Conservation (phyloP, 768 basidiomycete genomes). For the Psilocybe azurescens region DNA sequence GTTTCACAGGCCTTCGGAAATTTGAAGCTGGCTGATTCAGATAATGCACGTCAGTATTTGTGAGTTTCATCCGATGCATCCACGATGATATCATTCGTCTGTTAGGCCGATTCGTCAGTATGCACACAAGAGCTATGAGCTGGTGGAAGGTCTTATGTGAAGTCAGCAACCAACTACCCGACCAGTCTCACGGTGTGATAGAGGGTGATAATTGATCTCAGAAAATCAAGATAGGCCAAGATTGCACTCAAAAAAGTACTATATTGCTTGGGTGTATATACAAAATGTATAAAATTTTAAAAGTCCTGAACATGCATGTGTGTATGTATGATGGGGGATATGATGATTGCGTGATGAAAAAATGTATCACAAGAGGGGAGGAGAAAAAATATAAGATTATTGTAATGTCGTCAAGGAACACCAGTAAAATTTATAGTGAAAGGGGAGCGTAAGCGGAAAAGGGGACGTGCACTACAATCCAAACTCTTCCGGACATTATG, state of each 20-base stretch:
- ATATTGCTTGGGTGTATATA: conserved; percentile 27
- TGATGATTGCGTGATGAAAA: conserved; percentile 40
- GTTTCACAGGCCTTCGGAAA: too few relatives aligned
- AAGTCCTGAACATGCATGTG: conserved; percentile 31
- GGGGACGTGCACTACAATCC: conserved; percentile 55
- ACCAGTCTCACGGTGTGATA: too few relatives aligned
- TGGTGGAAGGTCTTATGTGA: too few relatives aligned
- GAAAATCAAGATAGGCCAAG: background rate
- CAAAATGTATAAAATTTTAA: conserved; percentile 31
- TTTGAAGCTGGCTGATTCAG: too few relatives aligned
- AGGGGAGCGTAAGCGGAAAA: conserved; percentile 29
- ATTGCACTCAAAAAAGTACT: conserved; percentile 12
- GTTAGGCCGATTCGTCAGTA: too few relatives aligned
- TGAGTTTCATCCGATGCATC: too few relatives aligned
- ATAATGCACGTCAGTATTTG: too few relatives aligned
- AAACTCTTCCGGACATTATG: conserved; percentile 36
- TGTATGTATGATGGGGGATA: conserved; percentile 38
- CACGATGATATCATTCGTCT: too few relatives aligned
- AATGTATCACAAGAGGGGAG: conserved; percentile 18
- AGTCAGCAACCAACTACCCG: too few relatives aligned
- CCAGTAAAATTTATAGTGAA: conserved; percentile 14
- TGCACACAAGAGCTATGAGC: too few relatives aligned
- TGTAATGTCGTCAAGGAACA: conserved; percentile 24
- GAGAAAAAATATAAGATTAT: conserved; percentile 29
- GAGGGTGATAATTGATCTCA: too few relatives aligned